Percentiles rank a stretch among this genome's conserved stretches.
phyloP scores from a whole-genome alignment of 192 early-diverging fungal species.

The Chytriomyces hyalinus region DNA sequence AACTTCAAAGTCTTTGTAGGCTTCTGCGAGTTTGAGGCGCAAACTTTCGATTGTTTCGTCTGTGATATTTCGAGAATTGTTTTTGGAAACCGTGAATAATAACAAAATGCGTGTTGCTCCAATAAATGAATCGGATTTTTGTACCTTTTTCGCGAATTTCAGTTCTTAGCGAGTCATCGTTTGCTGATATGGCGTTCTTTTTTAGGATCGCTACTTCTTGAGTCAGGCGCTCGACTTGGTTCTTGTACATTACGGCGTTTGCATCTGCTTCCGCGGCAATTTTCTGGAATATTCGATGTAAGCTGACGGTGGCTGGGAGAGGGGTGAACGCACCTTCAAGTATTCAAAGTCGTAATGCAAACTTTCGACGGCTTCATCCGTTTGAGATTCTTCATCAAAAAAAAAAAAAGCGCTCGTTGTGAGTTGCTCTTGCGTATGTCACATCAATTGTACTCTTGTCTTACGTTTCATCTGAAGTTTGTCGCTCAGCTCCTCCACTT shows the following conservation, averaged over 20 bases:
- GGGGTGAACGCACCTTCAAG: background rate
- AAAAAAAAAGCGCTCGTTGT: background rate
- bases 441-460: slow-evolving; percentile 3
- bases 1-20: slow-evolving; percentile 57
- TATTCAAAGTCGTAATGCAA: slow-evolving; percentile 9
- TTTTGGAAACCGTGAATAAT: background rate
- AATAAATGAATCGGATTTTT: slow-evolving; percentile 10
- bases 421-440: no score
- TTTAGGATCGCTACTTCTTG: slow-evolving; percentile 36
- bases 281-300: background rate
- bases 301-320: background rate
- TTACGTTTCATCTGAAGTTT: slow-evolving; percentile 34
- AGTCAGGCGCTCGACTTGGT: slow-evolving; percentile 37
- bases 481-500: slow-evolving; percentile 49
- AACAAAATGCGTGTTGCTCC: background rate
- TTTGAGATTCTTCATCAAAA: slow-evolving; percentile 19
- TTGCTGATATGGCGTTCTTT: slow-evolving; percentile 38
- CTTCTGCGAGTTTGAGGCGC: slow-evolving; percentile 45
- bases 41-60: slow-evolving; percentile 48
- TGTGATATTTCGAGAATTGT: slow-evolving; percentile 10
- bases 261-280: slow-evolving; percentile 36
- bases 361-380: slow-evolving; percentile 13
- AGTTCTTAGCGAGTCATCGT: slow-evolving; percentile 40
- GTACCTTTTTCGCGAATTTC: slow-evolving; percentile 51
- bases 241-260: slow-evolving; percentile 25